A percentile compares a stretch with the other conserved stretches of the same genome.
Conservation (phyloP, 1,139 yeast genomes). For the Suhomyces ambrosiae region DNA sequence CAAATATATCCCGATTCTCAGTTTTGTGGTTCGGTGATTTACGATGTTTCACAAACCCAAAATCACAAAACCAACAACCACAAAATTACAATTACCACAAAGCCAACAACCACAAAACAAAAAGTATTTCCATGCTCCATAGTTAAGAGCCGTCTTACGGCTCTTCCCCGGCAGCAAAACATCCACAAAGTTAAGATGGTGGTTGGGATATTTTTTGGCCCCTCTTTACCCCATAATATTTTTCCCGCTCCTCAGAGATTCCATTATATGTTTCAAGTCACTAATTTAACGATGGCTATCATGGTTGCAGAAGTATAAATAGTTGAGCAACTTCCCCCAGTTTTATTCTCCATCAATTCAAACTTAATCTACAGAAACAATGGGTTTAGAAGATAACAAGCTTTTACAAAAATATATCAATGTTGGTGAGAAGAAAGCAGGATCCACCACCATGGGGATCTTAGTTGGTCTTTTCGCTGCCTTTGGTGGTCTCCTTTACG, state of each 20-base stretch:
- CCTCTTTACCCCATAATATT: constrained; percentile 4
- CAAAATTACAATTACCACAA: constrained; percentile 1
- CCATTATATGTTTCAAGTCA: background rate
- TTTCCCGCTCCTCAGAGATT: background rate
- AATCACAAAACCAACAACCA: constrained; percentile 1
- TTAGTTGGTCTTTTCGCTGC: constrained; percentile 53
- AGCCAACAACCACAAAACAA: constrained; percentile 3
- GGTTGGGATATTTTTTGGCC: background rate
- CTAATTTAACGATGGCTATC: background rate
- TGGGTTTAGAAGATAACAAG: constrained; percentile 44
- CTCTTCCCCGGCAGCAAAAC: background rate
- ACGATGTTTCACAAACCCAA: constrained; percentile 2
- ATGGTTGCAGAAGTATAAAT: constrained; percentile 11
- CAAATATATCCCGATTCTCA: background rate
- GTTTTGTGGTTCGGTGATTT: constrained; percentile 5
- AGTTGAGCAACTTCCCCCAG: background rate
- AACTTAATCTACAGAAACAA: constrained; percentile 14
- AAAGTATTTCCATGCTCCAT: constrained; percentile 2
- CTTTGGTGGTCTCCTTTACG: constrained; percentile 70
- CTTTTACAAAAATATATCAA: constrained; percentile 35
- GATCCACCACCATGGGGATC: constrained; percentile 51
- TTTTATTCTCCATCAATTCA: constrained; percentile 7
- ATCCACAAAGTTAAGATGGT: background rate
- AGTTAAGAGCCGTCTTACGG: background rate
- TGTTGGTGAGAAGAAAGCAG: constrained; percentile 49